Base-by-base conservation (phyloP, 163 green algal genomes). In the Smithsoniella earleae region DNA sequence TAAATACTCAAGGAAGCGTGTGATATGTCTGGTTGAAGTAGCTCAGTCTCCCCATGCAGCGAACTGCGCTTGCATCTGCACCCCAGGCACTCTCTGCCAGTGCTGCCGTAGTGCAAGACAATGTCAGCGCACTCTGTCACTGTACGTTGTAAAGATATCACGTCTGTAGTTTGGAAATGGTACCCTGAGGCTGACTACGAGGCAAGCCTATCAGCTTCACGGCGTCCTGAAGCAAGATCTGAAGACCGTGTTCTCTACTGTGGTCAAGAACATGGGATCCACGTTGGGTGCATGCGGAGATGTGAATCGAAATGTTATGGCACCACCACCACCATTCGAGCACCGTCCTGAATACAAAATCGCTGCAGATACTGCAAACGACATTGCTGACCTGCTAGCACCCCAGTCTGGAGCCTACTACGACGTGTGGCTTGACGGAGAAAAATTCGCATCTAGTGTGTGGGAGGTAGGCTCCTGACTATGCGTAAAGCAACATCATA, bases 191-290 rank as follows among this genome's bases (percentile, higher is more conserved):
- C 85, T 99, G 44, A 99, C 95, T 1, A 99, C 95, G 3, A 85
- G 95, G 28, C 94, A 99, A 84, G 91, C 92, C 0, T 99, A 95
- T 82, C 94, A 98, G 87, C 88, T 99, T 81, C 95, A 99, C 77
- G 95, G 90, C 36, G 91, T 99, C 74, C 85, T 99, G 30, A 99
- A 99, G 86, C 73, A 92, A 40, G 89, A 99, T 84, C 77, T 99
- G 18, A 99, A 99, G 85, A 96, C 88, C 0, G 94, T 98, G 16
- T 99, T 99, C 82, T 89, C 76, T 62, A 89, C 88, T 6, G 91
- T 99, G 31, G 94, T 99, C 77, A 96, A 96, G 78, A 95, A 93
- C 85, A 98, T 99, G 94, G 95, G 95, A 31, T 92, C 81, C 54
- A 99, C 95, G 2, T 84, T 99, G 37, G 92, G 84, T 34, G 94